These are phyloP conservation scores for Earliella scabrosa DNA, from an alignment of 1,284 basidiomycete species.

Conservation along the genomic window DNA sequence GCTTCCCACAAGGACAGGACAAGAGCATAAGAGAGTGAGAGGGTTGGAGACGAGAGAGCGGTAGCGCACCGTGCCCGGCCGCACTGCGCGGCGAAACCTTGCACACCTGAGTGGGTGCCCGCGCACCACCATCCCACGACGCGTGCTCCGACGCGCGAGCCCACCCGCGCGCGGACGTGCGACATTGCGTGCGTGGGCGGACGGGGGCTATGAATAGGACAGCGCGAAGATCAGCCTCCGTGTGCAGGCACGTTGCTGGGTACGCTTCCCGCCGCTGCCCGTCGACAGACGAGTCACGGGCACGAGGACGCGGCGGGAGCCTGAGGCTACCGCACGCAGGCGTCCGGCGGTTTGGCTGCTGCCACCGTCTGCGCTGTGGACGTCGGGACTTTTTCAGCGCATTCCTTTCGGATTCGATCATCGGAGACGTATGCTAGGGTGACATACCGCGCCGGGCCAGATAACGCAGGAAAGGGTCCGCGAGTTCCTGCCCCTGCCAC, in stretches of 20 bases:
- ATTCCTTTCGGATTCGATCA: conserved; percentile 6
- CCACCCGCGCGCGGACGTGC: no score
- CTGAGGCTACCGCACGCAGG: neutral
- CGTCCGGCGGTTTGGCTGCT: neutral
- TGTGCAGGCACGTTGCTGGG: conserved; percentile 11
- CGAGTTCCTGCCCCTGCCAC: conserved; percentile 23
- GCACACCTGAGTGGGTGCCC: conserved; percentile 6
- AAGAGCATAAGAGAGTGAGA: conserved; percentile 18
- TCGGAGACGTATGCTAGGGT: conserved; percentile 1
- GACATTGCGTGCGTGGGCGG: conserved; percentile 8
- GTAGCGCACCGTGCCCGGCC: neutral
- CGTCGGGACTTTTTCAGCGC: neutral
- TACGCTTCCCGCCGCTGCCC: conserved; percentile 2
- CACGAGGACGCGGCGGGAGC: no score
- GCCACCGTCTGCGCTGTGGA: neutral
- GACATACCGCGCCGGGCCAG: conserved; percentile 14
- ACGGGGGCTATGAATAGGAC: conserved; percentile 16
- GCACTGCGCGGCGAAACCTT: neutral
- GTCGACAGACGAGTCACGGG: no score
- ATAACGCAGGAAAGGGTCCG: conserved; percentile 15
- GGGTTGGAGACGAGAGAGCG: neutral
- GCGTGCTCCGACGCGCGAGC: neutral
- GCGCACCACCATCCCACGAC: conserved; percentile 7
- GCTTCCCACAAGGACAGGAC: conserved; percentile 11
- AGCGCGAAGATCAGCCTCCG: conserved; percentile 7